phyloP scores from a whole-genome alignment of 2,329 filamentous ascomycete species.

The Chaetomium strumarium region DNA sequence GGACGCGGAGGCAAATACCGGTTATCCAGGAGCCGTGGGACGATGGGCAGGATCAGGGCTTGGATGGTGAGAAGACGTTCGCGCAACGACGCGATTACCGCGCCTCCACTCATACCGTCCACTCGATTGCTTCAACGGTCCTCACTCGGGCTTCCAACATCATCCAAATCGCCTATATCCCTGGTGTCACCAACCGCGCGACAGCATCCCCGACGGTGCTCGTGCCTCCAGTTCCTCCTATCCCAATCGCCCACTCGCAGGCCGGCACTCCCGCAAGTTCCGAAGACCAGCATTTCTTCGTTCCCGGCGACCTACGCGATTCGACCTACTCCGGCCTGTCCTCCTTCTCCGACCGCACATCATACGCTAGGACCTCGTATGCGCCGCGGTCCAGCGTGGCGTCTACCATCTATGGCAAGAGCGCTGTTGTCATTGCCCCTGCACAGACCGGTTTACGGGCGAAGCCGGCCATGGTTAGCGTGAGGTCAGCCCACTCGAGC shows the following conservation, averaged over 20 bases:
- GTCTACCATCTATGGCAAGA: constrained; percentile 89
- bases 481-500: constrained; percentile 63
- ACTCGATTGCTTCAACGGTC: constrained; percentile 91
- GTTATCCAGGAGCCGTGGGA: constrained; percentile 48
- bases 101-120: constrained; percentile 76
- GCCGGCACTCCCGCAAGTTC: constrained; percentile 50
- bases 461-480: constrained; percentile 88
- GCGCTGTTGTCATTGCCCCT: constrained; percentile 74
- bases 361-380: constrained; percentile 53
- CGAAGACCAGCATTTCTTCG: constrained; percentile 86
- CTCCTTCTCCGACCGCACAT: constrained; percentile 54
- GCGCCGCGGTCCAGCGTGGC: constrained; percentile 69
- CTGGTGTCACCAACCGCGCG: constrained; percentile 89
- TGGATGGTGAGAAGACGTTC: constrained; percentile 47
- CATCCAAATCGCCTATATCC: constrained; percentile 98
- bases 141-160: constrained; percentile 96
- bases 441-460: constrained; percentile 82
- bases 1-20: constrained; percentile 62
- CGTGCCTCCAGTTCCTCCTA: constrained; percentile 88
- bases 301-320: constrained; percentile 82
- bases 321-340: constrained; percentile 82
- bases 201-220: constrained; percentile 77
- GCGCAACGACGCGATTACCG: constrained; percentile 54
- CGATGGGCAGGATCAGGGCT: constrained; percentile 47
- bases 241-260: constrained; percentile 63